phyloP scores from a whole-genome alignment of 257 asterid genomes.

The Solanum paucissectum region DNA sequence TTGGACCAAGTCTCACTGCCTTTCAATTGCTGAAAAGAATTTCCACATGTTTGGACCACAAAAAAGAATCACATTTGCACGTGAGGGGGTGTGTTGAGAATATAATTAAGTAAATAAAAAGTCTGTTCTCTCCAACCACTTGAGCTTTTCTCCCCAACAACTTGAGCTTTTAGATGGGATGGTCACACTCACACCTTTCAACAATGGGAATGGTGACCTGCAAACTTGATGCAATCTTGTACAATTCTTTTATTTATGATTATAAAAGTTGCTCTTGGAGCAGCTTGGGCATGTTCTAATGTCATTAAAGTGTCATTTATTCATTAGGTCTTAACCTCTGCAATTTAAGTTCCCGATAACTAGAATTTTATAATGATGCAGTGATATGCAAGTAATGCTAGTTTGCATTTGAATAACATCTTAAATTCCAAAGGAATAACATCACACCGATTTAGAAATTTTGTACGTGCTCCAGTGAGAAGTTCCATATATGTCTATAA shows the following conservation, averaged over 20 bases:
- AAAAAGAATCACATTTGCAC: background rate
- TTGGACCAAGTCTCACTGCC: background rate
- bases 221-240: background rate
- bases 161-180: background rate
- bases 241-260: background rate
- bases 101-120: background rate
- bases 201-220: background rate
- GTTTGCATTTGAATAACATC: background rate
- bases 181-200: background rate
- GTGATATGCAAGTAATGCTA: background rate
- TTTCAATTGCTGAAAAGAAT: background rate
- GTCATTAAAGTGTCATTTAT: background rate
- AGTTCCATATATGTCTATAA: background rate
- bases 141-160: background rate
- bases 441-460: background rate
- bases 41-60: background rate
- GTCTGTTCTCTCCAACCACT: background rate
- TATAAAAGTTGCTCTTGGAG: background rate
- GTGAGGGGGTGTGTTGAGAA: background rate
- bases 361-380: background rate
- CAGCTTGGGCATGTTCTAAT: background rate
- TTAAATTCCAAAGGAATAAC: background rate
- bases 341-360: background rate
- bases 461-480: background rate
- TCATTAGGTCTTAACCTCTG: background rate